These are phyloP conservation scores for Leccinum rimulosum DNA, from an alignment of 768 basidiomycete genomes.

Conservation along the genomic window DNA sequence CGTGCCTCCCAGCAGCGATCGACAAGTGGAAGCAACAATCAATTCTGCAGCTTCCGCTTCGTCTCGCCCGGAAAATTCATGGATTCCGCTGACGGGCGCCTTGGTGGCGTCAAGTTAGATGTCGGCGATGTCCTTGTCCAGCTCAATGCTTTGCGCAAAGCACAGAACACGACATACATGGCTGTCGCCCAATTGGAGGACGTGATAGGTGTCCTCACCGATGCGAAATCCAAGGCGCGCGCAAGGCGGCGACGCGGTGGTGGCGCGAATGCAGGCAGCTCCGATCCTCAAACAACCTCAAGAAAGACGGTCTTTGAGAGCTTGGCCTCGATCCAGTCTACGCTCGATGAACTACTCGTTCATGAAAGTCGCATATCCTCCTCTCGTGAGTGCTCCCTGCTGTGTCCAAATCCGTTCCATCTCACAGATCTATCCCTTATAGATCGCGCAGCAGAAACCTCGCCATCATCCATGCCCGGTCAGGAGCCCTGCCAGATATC, in stretches of 20 bases:
- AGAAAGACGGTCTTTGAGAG: conserved; percentile 11
- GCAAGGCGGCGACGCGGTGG: background rate
- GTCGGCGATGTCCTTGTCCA: conserved; percentile 16
- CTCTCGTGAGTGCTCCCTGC: conserved; percentile 10
- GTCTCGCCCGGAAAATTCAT: background rate
- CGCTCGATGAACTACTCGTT: conserved; percentile 18
- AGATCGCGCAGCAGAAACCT: background rate
- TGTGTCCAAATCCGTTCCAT: background rate
- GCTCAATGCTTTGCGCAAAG: conserved; percentile 13
- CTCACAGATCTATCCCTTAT: background rate
- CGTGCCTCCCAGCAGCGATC: background rate
- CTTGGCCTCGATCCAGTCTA: conserved; percentile 20
- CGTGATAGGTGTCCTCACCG: conserved; percentile 11
- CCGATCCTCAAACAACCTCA: background rate
- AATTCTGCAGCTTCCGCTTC: background rate
- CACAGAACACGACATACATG: conserved; percentile 11
- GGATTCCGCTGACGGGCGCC: background rate
- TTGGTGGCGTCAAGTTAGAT: conserved; percentile 9
- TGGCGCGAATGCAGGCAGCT: background rate
- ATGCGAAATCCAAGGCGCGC: background rate
- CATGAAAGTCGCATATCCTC: conserved; percentile 3
- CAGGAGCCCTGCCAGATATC: background rate
- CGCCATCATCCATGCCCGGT: background rate
- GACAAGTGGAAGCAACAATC: too few relatives aligned
- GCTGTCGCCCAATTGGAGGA: conserved; percentile 13